phyloP scores from a whole-genome alignment of 2,329 filamentous ascomycete genomes.

The Didymella pinodella region DNA sequence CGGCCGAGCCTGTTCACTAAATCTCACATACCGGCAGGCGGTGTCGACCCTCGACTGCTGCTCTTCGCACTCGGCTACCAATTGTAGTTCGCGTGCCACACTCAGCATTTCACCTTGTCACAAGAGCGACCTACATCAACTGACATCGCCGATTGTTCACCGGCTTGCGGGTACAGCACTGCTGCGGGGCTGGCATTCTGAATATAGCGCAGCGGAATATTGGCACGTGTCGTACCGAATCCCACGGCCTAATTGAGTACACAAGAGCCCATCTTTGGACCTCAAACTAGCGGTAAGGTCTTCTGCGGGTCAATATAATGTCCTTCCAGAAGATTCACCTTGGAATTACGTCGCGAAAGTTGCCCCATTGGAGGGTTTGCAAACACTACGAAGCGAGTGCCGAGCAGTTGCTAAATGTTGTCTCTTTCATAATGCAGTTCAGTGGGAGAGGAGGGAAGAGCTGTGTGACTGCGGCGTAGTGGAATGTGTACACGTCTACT shows the following conservation, averaged over 20 bases:
- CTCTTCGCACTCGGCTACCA: constrained; percentile 3
- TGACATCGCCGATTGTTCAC: constrained; percentile 1
- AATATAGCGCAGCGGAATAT: neutral
- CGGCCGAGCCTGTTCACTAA: constrained; percentile 5
- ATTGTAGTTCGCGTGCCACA: constrained; percentile 2
- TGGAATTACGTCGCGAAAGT: constrained; percentile 9
- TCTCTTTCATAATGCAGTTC: neutral
- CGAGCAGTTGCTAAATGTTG: neutral
- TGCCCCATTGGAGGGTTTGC: constrained; percentile 1
- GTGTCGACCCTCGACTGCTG: constrained; percentile 7
- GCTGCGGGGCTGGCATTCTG: constrained; percentile 1
- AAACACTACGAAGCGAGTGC: neutral
- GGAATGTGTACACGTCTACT: neutral
- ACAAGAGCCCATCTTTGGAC: neutral
- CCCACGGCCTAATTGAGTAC: neutral
- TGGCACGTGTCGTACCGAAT: neutral
- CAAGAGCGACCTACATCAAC: neutral
- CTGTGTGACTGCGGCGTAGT: constrained; percentile 14
- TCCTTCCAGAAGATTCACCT: neutral
- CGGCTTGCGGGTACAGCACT: neutral
- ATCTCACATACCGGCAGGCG: constrained; percentile 1
- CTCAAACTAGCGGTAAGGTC: neutral
- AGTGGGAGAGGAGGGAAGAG: neutral
- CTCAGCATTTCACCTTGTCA: constrained; percentile 5
- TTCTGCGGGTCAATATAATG: neutral